phyloP scores from a whole-genome alignment of 768 basidiomycete genomes.

The Rhodotorula diobovata region DNA sequence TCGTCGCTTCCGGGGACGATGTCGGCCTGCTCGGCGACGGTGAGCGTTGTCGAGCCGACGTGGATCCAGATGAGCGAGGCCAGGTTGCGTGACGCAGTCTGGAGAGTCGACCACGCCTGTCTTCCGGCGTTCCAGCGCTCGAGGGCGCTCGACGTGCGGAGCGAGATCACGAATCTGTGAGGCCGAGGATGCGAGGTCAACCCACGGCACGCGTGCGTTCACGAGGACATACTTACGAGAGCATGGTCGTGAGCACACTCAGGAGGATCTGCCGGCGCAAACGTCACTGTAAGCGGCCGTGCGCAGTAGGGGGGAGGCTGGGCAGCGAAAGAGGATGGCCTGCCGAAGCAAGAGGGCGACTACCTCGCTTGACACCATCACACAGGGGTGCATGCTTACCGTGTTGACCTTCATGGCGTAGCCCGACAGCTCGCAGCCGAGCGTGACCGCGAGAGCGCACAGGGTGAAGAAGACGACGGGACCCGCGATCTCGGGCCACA shows the following conservation, averaged over 20 bases:
- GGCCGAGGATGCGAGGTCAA: too few relatives aligned
- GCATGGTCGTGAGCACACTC: slow-evolving; percentile 5
- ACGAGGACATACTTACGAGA: too few relatives aligned
- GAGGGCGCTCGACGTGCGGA: slow-evolving; percentile 27
- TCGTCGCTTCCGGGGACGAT: slow-evolving; percentile 47
- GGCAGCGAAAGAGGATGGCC: too few relatives aligned
- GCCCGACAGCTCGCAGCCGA: background rate
- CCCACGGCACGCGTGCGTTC: too few relatives aligned
- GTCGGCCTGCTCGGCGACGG: slow-evolving; percentile 48
- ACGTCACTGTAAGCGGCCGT: background rate
- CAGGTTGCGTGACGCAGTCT: slow-evolving; percentile 57
- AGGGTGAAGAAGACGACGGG: slow-evolving; percentile 7
- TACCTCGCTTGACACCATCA: too few relatives aligned
- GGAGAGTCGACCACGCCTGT: slow-evolving; percentile 66
- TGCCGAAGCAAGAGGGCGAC: too few relatives aligned
- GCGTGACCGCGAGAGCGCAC: background rate
- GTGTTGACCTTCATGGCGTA: slow-evolving; percentile 26
- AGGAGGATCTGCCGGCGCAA: background rate
- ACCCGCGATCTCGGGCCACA: slow-evolving; percentile 21
- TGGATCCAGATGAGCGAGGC: slow-evolving; percentile 56
- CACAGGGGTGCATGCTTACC: too few relatives aligned
- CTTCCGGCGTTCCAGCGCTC: slow-evolving; percentile 48
- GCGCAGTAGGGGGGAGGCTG: too few relatives aligned
- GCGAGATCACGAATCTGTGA: slow-evolving; percentile 25
- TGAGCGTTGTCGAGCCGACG: slow-evolving; percentile 13